Evolutionary conservation across 1,139 yeast species (phyloP).

Genomic region (Pichia sp.): DNA sequence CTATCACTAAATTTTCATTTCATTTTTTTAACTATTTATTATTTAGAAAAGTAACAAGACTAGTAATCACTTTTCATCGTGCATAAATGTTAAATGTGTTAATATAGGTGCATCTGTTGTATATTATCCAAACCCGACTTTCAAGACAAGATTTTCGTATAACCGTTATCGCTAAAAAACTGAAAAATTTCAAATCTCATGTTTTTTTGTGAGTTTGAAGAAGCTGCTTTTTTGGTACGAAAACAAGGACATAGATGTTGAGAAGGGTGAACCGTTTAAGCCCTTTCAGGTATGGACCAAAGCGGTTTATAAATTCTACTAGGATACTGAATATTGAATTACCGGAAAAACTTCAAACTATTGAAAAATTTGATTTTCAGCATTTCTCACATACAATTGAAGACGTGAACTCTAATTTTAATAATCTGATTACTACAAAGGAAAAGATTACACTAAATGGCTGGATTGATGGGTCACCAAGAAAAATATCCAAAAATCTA

Average conservation of each 20-base stretch:
- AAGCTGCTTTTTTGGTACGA: no score
- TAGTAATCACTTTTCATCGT: no score
- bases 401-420: slow-evolving; percentile 12
- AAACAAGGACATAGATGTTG: not conserved
- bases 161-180: no score
- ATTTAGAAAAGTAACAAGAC: no score
- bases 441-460: slow-evolving; percentile 43
- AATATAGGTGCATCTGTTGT: no score
- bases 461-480: slow-evolving; percentile 73
- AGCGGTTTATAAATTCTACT: not conserved
- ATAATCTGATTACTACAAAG: not conserved
- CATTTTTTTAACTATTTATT: no score
- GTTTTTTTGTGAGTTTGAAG: no score
- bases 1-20: no score
- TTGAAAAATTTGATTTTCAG: slow-evolving; percentile 23
- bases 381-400: slow-evolving; percentile 27
- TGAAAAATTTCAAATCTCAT: no score
- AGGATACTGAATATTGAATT: slow-evolving; percentile 1
- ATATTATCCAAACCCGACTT: no score
- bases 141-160: no score
- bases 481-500: slow-evolving; percentile 46
- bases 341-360: slow-evolving; percentile 15
- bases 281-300: not conserved
- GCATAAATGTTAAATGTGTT: no score
- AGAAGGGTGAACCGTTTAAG: not conserved